phyloP scores from a whole-genome alignment of 352 stramenopile genomes.

The Globisporangium alternatum region DNA sequence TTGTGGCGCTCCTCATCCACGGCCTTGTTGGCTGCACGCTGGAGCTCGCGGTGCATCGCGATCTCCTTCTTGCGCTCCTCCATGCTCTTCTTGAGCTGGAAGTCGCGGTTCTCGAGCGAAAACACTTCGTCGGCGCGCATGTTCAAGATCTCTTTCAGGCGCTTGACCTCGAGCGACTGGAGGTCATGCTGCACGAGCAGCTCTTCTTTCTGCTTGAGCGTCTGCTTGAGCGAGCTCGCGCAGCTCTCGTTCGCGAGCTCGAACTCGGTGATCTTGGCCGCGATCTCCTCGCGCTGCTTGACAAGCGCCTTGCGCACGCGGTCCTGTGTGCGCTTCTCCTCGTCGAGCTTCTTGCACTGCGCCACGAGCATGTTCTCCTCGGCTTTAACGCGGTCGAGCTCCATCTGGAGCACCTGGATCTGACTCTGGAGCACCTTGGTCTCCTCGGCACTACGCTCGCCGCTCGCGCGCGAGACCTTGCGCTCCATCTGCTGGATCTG shows the following conservation, averaged over 20 bases:
- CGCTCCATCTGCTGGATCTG: slow-evolving; percentile 97
- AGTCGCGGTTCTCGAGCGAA: slow-evolving; percentile 92
- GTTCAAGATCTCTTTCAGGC: slow-evolving; percentile 88
- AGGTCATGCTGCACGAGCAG: slow-evolving; percentile 93
- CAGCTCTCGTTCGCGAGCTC: slow-evolving; percentile 91
- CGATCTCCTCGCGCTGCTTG: slow-evolving; percentile 77
- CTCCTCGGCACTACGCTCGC: slow-evolving; percentile 93
- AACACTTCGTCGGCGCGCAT: slow-evolving; percentile 90
- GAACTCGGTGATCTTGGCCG: slow-evolving; percentile 83
- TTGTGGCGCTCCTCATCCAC: slow-evolving; percentile 94
- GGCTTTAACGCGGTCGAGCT: slow-evolving; percentile 85
- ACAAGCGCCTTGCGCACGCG: slow-evolving; percentile 74
- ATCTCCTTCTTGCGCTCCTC: slow-evolving; percentile 93
- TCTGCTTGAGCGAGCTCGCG: slow-evolving; percentile 76
- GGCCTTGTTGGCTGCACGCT: slow-evolving; percentile 82
- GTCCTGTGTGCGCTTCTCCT: slow-evolving; percentile 83
- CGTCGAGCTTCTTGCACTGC: slow-evolving; percentile 92
- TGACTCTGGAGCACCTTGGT: slow-evolving; percentile 90
- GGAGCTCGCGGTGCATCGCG: slow-evolving; percentile 83
- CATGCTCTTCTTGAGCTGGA: slow-evolving; percentile 93
- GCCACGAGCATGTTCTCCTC: slow-evolving; percentile 87
- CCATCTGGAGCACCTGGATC: slow-evolving; percentile 89
- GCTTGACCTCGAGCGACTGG: slow-evolving; percentile 92
- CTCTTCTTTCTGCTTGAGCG: slow-evolving; percentile 89
- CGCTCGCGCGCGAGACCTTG: slow-evolving; percentile 91